These are phyloP conservation scores for Leccinum rimulosum DNA, from an alignment of 768 basidiomycete species.

Conservation along the genomic window DNA sequence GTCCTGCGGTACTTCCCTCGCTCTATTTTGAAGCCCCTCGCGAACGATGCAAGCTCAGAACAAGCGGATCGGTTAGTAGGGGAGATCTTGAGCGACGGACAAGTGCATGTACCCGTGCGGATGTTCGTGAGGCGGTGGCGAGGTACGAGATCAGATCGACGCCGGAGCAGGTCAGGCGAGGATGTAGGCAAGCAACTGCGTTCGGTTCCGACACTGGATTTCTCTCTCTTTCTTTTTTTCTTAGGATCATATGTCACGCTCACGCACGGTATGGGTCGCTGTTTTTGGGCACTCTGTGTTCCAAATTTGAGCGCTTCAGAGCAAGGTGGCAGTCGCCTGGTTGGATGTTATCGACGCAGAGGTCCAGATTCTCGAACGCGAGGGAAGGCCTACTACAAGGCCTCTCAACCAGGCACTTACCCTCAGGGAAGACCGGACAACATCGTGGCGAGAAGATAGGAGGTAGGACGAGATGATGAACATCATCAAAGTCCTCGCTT, in stretches of 20 bases:
- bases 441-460: conserved; percentile 54
- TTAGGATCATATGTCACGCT: conserved; percentile 49
- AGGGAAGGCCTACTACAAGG: conserved; percentile 3
- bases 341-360: conserved; percentile 49
- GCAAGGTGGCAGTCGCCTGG: conserved; percentile 53
- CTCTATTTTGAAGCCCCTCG: conserved; percentile 42
- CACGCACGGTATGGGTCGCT: conserved; percentile 65
- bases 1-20: too few relatives aligned
- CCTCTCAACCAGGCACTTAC: conserved; percentile 44
- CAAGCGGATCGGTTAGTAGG: conserved; percentile 53
- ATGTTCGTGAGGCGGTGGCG: conserved; percentile 57
- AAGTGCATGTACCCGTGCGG: conserved; percentile 67
- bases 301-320: conserved; percentile 48
- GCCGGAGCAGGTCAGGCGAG: conserved; percentile 9
- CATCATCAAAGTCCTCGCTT: conserved; percentile 29
- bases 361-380: conserved; percentile 38
- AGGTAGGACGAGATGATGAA: conserved; percentile 52
- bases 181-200: neutral
- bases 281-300: conserved; percentile 44
- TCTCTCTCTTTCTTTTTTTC: too few relatives aligned
- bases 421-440: conserved; percentile 47
- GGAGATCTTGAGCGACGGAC: conserved; percentile 55
- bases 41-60: conserved; percentile 40
- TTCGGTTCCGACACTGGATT: too few relatives aligned
- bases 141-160: conserved; percentile 52